Evolutionary conservation across 2,329 filamentous ascomycete genomes (phyloP), one percentile per base, ranked within the genome.

Genomic region (Colletotrichum sp.): DNA sequence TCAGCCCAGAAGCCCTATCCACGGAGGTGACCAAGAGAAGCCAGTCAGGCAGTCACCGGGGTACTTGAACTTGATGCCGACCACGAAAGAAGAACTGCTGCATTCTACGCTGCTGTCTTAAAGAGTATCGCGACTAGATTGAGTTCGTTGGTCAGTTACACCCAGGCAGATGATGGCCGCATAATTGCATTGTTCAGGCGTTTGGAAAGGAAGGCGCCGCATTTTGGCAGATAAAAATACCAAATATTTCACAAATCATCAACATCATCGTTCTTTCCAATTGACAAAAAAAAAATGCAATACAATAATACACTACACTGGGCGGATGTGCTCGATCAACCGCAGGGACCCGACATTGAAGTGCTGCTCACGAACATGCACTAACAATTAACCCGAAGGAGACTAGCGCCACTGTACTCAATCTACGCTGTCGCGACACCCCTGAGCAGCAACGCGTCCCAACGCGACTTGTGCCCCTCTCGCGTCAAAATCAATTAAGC

Each of bases 351-450:
- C 4, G 16, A 12, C 19, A 1, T 48, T 19, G 1, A 48, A 0
- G 39, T 48, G 19, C 19, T 48, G 9, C 0, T 48, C 39, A 48
- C 0, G 19, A 0, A 0, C 11, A 19, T 27, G 1, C 32, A 64
- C 60, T 64, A 64, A 64, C 22, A 64, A 64, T 39, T 39, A 36
- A 19, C 68, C 32, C 27, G 9, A 72, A 63, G 11, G 0, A 15
- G 73, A 64, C 59, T 77, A 77, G 77, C 68, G 68, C n/a, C 25
- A 71, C 81, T 83, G 84, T 83, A 85, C 79, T 84, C 84, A 86
- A 85, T 86, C 84, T 83, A 85, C 83, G 79, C 80, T 78, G 83
- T 82, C 79, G 74, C 77, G 79, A 48, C 39, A 48, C 39, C 39
- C 39, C 39, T 48, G 39, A n/a, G 75, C 59, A 73, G 73, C 27